Conservation (phyloP, 2,329 filamentous ascomycete species). For the Nothophoma quercina region DNA sequence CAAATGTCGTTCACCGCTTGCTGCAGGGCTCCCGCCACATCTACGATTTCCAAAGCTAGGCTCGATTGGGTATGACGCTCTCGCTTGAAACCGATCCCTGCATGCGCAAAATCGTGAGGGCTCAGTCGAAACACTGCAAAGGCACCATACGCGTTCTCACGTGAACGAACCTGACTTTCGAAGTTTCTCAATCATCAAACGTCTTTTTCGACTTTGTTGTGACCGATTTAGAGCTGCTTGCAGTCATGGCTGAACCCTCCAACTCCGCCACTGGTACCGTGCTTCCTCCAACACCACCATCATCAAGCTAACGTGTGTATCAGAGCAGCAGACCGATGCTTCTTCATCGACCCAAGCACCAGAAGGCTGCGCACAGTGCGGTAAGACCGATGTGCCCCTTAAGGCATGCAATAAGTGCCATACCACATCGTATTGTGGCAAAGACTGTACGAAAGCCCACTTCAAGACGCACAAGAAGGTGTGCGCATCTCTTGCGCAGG, state of each 20-base stretch:
- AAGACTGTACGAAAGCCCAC: slow-evolving; percentile 51
- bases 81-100: slow-evolving; percentile 8
- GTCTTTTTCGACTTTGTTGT: no score
- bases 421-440: slow-evolving; percentile 49
- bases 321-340: slow-evolving; percentile 6
- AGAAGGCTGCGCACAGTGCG: slow-evolving; percentile 37
- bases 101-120: slow-evolving; percentile 12
- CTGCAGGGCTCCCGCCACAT: not conserved
- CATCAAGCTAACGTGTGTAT: not conserved
- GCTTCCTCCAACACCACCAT: not conserved
- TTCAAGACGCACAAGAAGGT: slow-evolving; percentile 52
- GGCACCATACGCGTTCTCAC: slow-evolving; percentile 4
- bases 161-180: no score
- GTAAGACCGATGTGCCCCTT: slow-evolving; percentile 29
- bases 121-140: not conserved
- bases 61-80: not conserved
- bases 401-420: slow-evolving; percentile 52
- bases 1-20: not conserved
- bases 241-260: slow-evolving; percentile 7
- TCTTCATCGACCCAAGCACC: slow-evolving; percentile 9
- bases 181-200: no score
- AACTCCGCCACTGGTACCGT: slow-evolving; percentile 4
- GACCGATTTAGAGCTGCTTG: no score
- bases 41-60: not conserved
- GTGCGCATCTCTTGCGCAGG: slow-evolving; percentile 49